phyloP scores from a whole-genome alignment of 495 filamentous ascomycete species.

The Venustampulla echinocandica region DNA sequence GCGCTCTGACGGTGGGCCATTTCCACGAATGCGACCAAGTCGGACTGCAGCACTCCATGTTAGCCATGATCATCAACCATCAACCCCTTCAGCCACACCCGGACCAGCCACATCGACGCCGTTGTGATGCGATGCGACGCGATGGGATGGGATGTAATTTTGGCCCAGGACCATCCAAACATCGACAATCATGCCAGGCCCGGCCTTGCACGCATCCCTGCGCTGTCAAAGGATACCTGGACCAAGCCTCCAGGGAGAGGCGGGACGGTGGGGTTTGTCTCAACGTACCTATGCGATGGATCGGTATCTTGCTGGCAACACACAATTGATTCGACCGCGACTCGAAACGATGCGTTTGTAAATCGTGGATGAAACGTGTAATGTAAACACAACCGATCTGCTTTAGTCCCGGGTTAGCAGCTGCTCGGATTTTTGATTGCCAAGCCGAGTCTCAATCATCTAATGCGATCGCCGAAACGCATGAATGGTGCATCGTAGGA shows the following conservation, averaged over 20 bases:
- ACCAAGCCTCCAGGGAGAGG: conserved; percentile 16
- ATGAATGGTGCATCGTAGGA: conserved; percentile 9
- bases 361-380: conserved; percentile 2
- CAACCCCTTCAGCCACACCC: neutral
- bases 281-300: conserved; percentile 10
- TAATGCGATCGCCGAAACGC: conserved; percentile 16
- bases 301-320: neutral
- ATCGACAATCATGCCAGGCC: conserved; percentile 3
- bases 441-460: conserved; percentile 2
- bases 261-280: conserved; percentile 12
- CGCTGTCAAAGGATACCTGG: no score
- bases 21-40: conserved; percentile 5
- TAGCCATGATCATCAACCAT: no score
- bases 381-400: conserved; percentile 15
- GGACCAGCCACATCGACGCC: conserved; percentile 5
- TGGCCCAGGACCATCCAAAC: neutral
- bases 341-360: conserved; percentile 1
- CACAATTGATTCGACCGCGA: conserved; percentile 1
- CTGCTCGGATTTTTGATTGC: neutral
- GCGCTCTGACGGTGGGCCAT: conserved; percentile 24
- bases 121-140: conserved; percentile 1
- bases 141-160: no score
- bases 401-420: conserved; percentile 10
- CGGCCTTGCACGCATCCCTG: no score
- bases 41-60: conserved; percentile 4